Conservation (phyloP, 768 basidiomycete species). For the Amanita fuliginea region DNA sequence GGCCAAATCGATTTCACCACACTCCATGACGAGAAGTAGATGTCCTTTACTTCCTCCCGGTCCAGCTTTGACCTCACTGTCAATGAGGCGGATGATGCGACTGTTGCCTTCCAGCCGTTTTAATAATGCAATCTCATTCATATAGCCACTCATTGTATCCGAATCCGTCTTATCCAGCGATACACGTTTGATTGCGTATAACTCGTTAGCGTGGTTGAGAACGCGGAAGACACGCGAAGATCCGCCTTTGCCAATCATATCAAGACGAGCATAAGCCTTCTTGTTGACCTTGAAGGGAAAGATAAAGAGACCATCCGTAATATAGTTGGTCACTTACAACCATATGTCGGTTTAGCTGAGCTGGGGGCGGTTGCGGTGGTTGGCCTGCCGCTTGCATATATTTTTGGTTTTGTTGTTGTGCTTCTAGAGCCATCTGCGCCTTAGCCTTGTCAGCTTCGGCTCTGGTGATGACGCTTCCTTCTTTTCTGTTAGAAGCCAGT, state of each 20-base stretch:
- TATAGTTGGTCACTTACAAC: slow-evolving; percentile 19
- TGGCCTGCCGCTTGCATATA: slow-evolving; percentile 21
- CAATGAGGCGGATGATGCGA: slow-evolving; percentile 84
- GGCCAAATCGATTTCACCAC: slow-evolving; percentile 89
- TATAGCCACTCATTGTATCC: slow-evolving; percentile 85
- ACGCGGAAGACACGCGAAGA: slow-evolving; percentile 95
- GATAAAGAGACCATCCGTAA: neutral
- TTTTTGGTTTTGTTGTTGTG: slow-evolving; percentile 19
- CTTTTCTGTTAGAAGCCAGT: slow-evolving; percentile 24
- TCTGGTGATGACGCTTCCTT: slow-evolving; percentile 5
- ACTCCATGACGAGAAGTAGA: slow-evolving; percentile 90
- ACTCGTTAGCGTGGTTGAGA: slow-evolving; percentile 58
- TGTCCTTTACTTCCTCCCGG: slow-evolving; percentile 63
- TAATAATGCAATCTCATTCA: slow-evolving; percentile 91
- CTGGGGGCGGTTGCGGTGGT: slow-evolving; percentile 24
- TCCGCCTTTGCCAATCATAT: slow-evolving; percentile 88
- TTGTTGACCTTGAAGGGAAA: slow-evolving; percentile 53
- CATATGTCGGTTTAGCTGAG: slow-evolving; percentile 30
- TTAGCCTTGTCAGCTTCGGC: slow-evolving; percentile 20
- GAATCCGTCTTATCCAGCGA: slow-evolving; percentile 80
- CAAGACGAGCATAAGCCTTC: slow-evolving; percentile 72
- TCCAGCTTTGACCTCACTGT: slow-evolving; percentile 75
- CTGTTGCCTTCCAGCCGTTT: slow-evolving; percentile 92
- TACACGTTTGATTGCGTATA: slow-evolving; percentile 90
- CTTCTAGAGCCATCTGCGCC: slow-evolving; percentile 18